A percentile compares a stretch with the other conserved stretches of the same genome.
Evolutionary conservation across 768 basidiomycete genomes (phyloP).

Genomic region (Chalciporus sphaerocephalus): DNA sequence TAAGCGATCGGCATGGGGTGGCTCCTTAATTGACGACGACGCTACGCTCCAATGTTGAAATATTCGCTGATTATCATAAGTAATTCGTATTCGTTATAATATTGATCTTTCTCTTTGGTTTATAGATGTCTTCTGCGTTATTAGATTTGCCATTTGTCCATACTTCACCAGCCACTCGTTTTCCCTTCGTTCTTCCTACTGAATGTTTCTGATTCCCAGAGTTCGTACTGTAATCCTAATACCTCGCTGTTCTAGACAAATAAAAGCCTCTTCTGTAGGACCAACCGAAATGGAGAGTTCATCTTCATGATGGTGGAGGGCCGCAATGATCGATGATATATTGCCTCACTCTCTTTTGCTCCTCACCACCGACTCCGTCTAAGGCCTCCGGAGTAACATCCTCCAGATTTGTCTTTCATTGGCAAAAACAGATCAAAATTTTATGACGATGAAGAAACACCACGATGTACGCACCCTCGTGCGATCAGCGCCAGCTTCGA

Average conservation of each 20-base stretch:
- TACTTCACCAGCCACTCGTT: background rate
- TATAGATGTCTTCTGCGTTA: background rate
- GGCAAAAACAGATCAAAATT: background rate
- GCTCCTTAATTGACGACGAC: background rate
- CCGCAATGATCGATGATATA: constrained; percentile 78
- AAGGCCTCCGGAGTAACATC: constrained; percentile 83
- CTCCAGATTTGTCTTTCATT: constrained; percentile 73
- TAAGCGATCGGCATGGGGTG: constrained; percentile 13
- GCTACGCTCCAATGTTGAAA: background rate
- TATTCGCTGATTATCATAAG: constrained; percentile 7
- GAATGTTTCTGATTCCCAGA: background rate
- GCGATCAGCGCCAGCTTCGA: constrained; percentile 94
- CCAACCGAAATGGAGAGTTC: background rate
- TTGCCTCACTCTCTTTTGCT: constrained; percentile 74
- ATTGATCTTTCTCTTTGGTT: constrained; percentile 1
- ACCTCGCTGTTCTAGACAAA: background rate
- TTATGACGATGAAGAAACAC: background rate
- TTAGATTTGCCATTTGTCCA: background rate
- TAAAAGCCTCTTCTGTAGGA: background rate
- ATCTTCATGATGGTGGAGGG: constrained; percentile 4
- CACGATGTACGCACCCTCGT: constrained; percentile 56
- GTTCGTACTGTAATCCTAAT: background rate
- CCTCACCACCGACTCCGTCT: constrained; percentile 81
- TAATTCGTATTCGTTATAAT: constrained; percentile 6
- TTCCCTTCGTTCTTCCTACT: background rate